Base-by-base conservation (phyloP, 2,329 filamentous ascomycete species). In the Bipolaris oryzae region DNA sequence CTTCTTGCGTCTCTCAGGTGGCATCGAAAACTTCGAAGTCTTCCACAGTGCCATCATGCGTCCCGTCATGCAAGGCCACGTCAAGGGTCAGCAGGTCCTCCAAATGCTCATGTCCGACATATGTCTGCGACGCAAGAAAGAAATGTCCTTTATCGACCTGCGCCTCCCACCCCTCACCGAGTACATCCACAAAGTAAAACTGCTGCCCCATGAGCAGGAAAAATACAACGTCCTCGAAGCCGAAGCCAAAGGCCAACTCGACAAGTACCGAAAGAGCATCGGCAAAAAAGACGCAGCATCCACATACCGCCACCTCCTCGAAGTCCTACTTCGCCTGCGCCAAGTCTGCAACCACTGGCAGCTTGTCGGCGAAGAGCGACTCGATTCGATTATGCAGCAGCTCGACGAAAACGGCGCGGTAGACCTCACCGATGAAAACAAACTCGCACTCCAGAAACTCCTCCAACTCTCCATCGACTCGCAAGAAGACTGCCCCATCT, bases 311-410 rank as follows among this genome's bases (percentile, higher is more conserved):
- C 85, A 89, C 67, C 82, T 96, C 1, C 82, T 96, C 10, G 92
- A 96, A 75, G 85, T 92, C 15, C 82, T 96, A 4, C 84, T 96
- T 5, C 87, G 93, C 11, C 85, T 96, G 63, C 86, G 93, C 16
- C 92, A 96, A 77, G 85, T 90, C 73, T 96, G 92, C 76, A 92
- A 94, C 63, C 92, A 96, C 73, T 96, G 91, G 91, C 88, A 89
- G 7, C 83, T 97, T 10, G 91, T 90, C 69, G 89, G 87, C 47
- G 82, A 89, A 61, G 71, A 74, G 31, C 87, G 90, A 11, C 82
- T 96, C n/a, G 83, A 85, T 9, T 85, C 87, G n/a, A 82, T 96
- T 20, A 81, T 94, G 70, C 80, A 84, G 18, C 79, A 90, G 1
- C 81, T 96, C 2, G 88, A 91, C 41, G 82, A 85, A 15, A 81